Evolutionary conservation across 306 rosid species (phyloP), one percentile per base, ranked within the genome.

Genomic region (Alnus rubra): DNA sequence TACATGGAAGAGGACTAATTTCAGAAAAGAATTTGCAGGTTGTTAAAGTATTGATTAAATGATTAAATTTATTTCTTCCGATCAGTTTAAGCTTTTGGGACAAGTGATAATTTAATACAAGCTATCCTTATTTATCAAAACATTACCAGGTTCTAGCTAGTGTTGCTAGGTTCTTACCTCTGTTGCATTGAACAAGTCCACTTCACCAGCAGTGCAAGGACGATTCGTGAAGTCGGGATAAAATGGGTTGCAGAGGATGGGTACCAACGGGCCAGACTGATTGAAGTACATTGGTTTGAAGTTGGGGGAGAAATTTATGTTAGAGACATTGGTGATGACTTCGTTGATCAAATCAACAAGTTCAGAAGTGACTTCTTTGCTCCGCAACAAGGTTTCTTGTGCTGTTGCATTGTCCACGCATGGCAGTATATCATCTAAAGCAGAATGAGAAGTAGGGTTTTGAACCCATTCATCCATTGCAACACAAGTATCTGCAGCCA

Each of bases 381-480:
- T 86, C 55, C 56, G 74, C 31, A 42, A 5, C 69, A 87, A 74
- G 28, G 90, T 85, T 54, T 89, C 91, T 39, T 63, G 72, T 4
- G 84, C 91, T 3, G 89, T 82, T 69, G 83, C 80, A 9, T 87
- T 87, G 37, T 91, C 91, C 76, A 91, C 94, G 5, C 97, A 92
- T 8, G 98, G 97, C 45, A 94, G 86, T 5, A 92, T 81, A 8
- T 91, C 92, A 75, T 94, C 98, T 62, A 94, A 63, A 31, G 97
- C 90, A 28, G 98, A 92, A 39, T 92, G 86, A 30, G 84, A 83
- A 0, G 86, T 87, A 2, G 97, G 98, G 58, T 89, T 86, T 74
- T 73, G 76, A 47, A 87, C 88, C 97, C 98, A 94, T n/a, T 94
- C 98, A 35, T 94, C 86, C 97, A 92, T 90, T 3, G 94, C 90